These are phyloP conservation scores for Blastomyces percursus DNA, from an alignment of 2,329 filamentous ascomycete genomes.

Conservation along the genomic window DNA sequence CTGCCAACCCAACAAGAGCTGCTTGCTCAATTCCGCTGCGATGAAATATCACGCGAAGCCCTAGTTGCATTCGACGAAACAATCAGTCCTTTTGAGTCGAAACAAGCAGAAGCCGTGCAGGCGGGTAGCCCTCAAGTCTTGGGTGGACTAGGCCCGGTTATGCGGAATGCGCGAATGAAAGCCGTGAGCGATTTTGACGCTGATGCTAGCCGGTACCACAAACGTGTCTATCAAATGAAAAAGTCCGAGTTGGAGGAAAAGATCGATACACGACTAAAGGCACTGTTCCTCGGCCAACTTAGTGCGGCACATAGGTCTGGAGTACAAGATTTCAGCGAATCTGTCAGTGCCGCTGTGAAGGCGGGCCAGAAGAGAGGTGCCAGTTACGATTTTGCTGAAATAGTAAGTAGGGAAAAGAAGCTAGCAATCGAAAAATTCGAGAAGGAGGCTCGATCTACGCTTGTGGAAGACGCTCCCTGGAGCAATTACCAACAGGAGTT, in stretches of 20 bases:
- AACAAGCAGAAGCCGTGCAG: constrained; percentile 63
- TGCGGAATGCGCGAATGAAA: constrained; percentile 59
- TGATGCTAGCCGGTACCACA: constrained; percentile 91
- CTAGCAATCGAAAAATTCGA: constrained; percentile 65
- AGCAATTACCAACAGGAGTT: constrained; percentile 75
- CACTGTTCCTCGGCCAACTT: constrained; percentile 79
- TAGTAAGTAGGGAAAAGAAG: constrained; percentile 73
- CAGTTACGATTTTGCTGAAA: constrained; percentile 88
- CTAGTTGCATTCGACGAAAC: constrained; percentile 69
- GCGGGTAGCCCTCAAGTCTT: constrained; percentile 65
- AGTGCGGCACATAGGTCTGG: constrained; percentile 80
- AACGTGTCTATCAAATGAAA: constrained; percentile 84
- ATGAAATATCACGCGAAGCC: constrained; percentile 89
- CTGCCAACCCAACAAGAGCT: constrained; percentile 94
- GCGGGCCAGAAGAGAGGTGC: constrained; percentile 83
- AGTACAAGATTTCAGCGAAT: constrained; percentile 71
- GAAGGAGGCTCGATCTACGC: constrained; percentile 59
- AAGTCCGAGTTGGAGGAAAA: constrained; percentile 73
- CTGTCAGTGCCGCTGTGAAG: constrained; percentile 79
- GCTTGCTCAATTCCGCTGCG: constrained; percentile 91
- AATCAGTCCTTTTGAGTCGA: constrained; percentile 75
- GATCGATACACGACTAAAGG: constrained; percentile 77
- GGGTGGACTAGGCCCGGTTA: constrained; percentile 59
- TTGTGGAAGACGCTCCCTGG: constrained; percentile 74
- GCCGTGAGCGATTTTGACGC: constrained; percentile 76